Evolutionary conservation across 2,329 filamentous ascomycete species (phyloP).

Genomic region (Pseudofabraea citricarpa): DNA sequence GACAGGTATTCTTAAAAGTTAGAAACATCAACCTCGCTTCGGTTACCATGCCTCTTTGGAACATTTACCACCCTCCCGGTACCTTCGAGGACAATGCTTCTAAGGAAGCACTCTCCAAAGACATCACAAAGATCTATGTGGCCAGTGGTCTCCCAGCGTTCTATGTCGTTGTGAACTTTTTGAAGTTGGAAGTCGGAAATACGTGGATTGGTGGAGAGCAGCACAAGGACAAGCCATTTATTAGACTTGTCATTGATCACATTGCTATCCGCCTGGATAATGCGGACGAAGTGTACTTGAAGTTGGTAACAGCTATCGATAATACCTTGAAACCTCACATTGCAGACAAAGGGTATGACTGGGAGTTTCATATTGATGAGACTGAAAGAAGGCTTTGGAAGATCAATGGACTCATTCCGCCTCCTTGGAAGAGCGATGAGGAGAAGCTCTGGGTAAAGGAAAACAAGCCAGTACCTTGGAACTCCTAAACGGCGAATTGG

Average conservation of each 20-base stretch:
- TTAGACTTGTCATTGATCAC: slow-evolving; percentile 28
- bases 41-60: slow-evolving; percentile 39
- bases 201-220: slow-evolving; percentile 29
- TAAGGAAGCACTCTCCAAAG: slow-evolving; percentile 28
- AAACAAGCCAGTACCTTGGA: slow-evolving; percentile 5
- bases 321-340: slow-evolving; percentile 33
- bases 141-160: slow-evolving; percentile 33
- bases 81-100: slow-evolving; percentile 26
- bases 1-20: too few species aligned
- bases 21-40: too few species aligned
- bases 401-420: slow-evolving; percentile 35
- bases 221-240: slow-evolving; percentile 27
- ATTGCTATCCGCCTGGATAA: slow-evolving; percentile 25
- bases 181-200: slow-evolving; percentile 20
- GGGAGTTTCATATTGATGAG: slow-evolving; percentile 38
- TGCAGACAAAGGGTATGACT: slow-evolving; percentile 36
- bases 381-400: slow-evolving; percentile 39
- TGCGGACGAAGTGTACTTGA: slow-evolving; percentile 11
- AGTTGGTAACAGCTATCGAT: slow-evolving; percentile 25
- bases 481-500: too few species aligned
- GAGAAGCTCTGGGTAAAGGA: slow-evolving; percentile 28
- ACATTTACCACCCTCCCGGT: slow-evolving; percentile 33
- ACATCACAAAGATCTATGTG: slow-evolving; percentile 29
- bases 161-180: slow-evolving; percentile 38
- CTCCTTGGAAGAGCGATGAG: slow-evolving; percentile 29